These are phyloP conservation scores for Coemansia sp. DNA, from an alignment of 192 early-diverging fungal species.

Conservation along the genomic window DNA sequence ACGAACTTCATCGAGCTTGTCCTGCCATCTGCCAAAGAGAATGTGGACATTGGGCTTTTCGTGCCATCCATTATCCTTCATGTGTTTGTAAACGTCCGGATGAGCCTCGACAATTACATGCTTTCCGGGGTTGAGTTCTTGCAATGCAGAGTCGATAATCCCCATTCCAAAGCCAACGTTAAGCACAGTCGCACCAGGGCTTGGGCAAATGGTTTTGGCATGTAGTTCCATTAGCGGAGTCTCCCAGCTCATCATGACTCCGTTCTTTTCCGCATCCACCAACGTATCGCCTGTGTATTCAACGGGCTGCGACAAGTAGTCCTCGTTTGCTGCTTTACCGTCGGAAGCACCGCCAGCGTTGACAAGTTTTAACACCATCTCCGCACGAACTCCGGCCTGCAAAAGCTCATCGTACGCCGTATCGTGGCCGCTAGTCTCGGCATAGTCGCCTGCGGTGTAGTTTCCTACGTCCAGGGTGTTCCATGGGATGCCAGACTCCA, in stretches of 20 bases:
- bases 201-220: conserved; percentile 70
- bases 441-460: conserved; percentile 83
- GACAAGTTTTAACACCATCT: conserved; percentile 70
- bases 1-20: conserved; percentile 69
- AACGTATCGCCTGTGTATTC: conserved; percentile 79
- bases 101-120: conserved; percentile 98
- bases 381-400: conserved; percentile 79
- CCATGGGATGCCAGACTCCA: conserved; percentile 76
- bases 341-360: conserved; percentile 36
- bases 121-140: conserved; percentile 63
- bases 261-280: conserved; percentile 84
- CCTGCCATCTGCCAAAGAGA: conserved; percentile 92
- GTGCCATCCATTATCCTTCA: conserved; percentile 83
- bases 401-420: conserved; percentile 79
- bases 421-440: conserved; percentile 63
- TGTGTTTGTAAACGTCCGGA: conserved; percentile 90
- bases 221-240: conserved; percentile 86
- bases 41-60: conserved; percentile 79
- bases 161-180: conserved; percentile 84
- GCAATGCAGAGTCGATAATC: conserved; percentile 81
- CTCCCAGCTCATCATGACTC: conserved; percentile 99
- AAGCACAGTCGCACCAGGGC: conserved; percentile 31
- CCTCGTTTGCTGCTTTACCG: conserved; percentile 65
- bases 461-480: conserved; percentile 74
- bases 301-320: conserved; percentile 75